Evolutionary conservation across 1,284 basidiomycete species (phyloP).

Genomic region (Vanrija sp.): DNA sequence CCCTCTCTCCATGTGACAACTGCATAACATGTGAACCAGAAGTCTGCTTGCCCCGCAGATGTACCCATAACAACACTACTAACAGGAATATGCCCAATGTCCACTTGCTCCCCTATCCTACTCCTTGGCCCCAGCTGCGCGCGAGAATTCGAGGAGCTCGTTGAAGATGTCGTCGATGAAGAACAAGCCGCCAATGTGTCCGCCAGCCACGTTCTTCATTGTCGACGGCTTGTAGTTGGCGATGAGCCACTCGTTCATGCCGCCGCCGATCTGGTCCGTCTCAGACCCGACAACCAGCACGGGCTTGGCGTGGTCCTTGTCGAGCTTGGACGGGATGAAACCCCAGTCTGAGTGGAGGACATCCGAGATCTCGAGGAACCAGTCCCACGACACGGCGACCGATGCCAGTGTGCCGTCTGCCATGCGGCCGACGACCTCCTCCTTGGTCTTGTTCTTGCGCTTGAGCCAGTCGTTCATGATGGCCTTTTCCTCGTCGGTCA

Average conservation of each 20-base stretch:
- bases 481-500: slow-evolving; percentile 51
- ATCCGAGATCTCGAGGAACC: slow-evolving; percentile 53
- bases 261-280: slow-evolving; percentile 50
- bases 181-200: slow-evolving; percentile 53
- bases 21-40: no score
- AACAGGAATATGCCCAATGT: no score
- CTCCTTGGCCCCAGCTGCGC: no score
- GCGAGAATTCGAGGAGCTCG: slow-evolving; percentile 3
- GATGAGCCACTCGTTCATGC: slow-evolving; percentile 54
- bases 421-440: slow-evolving; percentile 51
- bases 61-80: no score
- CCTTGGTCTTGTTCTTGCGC: slow-evolving; percentile 47
- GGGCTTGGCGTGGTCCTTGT: slow-evolving; percentile 53
- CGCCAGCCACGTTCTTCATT: slow-evolving; percentile 51
- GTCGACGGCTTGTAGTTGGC: slow-evolving; percentile 50
- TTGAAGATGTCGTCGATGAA: slow-evolving; percentile 52
- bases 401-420: slow-evolving; percentile 53
- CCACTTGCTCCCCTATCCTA: no score
- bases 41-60: no score
- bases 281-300: slow-evolving; percentile 52
- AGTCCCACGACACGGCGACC: slow-evolving; percentile 54
- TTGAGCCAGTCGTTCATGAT: slow-evolving; percentile 42
- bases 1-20: no score
- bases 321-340: slow-evolving; percentile 51
- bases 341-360: slow-evolving; percentile 59